Evolutionary conservation across 2,329 filamentous ascomycete species (phyloP).

Genomic region (Penicillium polonicum): DNA sequence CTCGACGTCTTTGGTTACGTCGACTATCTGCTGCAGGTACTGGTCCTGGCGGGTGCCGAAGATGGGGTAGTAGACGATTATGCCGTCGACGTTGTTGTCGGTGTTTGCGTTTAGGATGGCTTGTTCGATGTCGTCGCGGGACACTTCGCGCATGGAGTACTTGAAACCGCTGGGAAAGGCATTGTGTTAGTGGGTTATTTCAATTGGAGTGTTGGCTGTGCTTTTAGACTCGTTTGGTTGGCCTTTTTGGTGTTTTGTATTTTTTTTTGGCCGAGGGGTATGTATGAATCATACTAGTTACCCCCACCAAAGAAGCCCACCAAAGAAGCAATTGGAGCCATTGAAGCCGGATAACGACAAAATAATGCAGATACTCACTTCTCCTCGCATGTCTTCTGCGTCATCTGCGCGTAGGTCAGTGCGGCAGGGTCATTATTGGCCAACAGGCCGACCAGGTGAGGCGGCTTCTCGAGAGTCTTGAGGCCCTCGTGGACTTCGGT

Average conservation of each 20-base stretch:
- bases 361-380: conserved; percentile 64
- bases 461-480: conserved; percentile 67
- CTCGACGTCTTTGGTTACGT: conserved; percentile 89
- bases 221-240: neutral
- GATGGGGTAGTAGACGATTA: conserved; percentile 98
- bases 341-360: conserved; percentile 9
- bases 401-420: conserved; percentile 94
- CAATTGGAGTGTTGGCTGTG: neutral
- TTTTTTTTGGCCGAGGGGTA: conserved; percentile 24
- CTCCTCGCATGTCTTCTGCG: conserved; percentile 90
- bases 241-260: neutral
- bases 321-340: conserved; percentile 7
- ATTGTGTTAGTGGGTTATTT: conserved; percentile 21
- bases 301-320: conserved; percentile 15
- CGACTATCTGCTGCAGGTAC: conserved; percentile 93
- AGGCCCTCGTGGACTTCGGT: conserved; percentile 75
- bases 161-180: conserved; percentile 68
- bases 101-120: conserved; percentile 80
- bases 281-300: conserved; percentile 23
- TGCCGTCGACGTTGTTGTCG: conserved; percentile 74
- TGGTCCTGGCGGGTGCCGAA: conserved; percentile 88
- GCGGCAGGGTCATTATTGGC: conserved; percentile 90
- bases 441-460: conserved; percentile 84
- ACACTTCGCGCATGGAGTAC: conserved; percentile 79
- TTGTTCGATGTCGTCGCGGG: conserved; percentile 87